Evolutionary conservation across 2,329 filamentous ascomycete genomes (phyloP).

Genomic region (Aschersonia sp.): DNA sequence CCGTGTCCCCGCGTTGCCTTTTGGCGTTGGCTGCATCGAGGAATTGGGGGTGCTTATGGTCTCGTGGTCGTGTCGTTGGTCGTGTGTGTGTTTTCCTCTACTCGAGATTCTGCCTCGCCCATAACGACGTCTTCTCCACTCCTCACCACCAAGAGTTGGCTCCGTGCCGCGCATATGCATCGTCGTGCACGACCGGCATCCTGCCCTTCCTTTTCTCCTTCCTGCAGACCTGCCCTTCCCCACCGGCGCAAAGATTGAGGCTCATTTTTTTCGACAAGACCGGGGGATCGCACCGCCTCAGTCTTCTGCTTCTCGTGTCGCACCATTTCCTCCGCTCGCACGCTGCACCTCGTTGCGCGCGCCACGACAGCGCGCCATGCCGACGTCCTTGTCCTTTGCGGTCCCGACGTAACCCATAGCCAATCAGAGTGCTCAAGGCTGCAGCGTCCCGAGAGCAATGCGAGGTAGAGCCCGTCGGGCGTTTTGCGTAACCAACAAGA

Average conservation of each 20-base stretch:
- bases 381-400: background rate
- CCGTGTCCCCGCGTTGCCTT: background rate
- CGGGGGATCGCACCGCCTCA: background rate
- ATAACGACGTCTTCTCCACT: no score
- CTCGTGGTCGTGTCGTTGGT: no score
- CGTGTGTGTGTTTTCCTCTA: no score
- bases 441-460: conserved; percentile 15
- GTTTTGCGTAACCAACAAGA: conserved; percentile 15
- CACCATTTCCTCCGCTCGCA: background rate
- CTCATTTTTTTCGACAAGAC: background rate
- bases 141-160: background rate
- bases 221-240: background rate
- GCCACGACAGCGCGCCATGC: conserved; percentile 3
- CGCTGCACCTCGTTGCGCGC: background rate
- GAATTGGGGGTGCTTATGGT: background rate
- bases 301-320: background rate
- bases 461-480: conserved; percentile 13
- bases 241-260: background rate
- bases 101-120: no score
- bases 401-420: background rate
- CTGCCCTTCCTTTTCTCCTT: background rate
- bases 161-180: background rate
- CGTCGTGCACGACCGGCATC: background rate
- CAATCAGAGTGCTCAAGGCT: conserved; percentile 6
- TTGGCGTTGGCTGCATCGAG: background rate